Conservation (phyloP, 257 asterid genomes). For the Agastache rugosa region DNA sequence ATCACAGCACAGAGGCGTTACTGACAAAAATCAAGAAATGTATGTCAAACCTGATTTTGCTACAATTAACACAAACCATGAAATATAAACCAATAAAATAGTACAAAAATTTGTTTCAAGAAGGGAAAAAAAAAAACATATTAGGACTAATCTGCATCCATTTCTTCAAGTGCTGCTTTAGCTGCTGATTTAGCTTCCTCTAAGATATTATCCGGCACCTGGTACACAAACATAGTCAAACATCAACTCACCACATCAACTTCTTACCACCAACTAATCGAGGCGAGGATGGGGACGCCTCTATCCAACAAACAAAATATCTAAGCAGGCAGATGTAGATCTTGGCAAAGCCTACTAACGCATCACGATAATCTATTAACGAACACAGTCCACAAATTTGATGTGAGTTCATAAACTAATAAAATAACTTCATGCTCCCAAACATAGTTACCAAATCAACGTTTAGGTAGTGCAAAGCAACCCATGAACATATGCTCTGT, state of each 20-base stretch:
- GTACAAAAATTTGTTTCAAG: background rate
- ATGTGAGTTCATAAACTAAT: too few species aligned
- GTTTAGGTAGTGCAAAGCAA: too few species aligned
- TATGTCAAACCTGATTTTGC: too few species aligned
- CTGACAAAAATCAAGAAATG: too few species aligned
- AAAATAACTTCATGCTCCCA: too few species aligned
- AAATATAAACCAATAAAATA: background rate
- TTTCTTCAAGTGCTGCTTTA: constrained; percentile 92
- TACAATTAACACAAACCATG: background rate
- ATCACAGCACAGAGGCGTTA: too few species aligned
- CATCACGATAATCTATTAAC: too few species aligned
- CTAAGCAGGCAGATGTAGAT: background rate
- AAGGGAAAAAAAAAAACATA: background rate
- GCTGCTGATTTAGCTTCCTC: constrained; percentile 97
- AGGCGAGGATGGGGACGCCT: background rate
- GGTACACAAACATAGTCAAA: constrained; percentile 25
- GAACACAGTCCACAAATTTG: too few species aligned
- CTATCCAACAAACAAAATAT: background rate
- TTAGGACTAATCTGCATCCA: constrained; percentile 79
- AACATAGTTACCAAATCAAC: too few species aligned
- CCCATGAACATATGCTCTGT: too few species aligned
- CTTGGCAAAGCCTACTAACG: too few species aligned
- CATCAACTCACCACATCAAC: constrained; percentile 24
- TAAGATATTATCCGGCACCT: constrained; percentile 80
- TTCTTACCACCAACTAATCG: background rate